Evolutionary conservation across 2,329 filamentous ascomycete species (phyloP), one percentile per base, ranked within the genome.

Genomic region (Dactylellina sp.): DNA sequence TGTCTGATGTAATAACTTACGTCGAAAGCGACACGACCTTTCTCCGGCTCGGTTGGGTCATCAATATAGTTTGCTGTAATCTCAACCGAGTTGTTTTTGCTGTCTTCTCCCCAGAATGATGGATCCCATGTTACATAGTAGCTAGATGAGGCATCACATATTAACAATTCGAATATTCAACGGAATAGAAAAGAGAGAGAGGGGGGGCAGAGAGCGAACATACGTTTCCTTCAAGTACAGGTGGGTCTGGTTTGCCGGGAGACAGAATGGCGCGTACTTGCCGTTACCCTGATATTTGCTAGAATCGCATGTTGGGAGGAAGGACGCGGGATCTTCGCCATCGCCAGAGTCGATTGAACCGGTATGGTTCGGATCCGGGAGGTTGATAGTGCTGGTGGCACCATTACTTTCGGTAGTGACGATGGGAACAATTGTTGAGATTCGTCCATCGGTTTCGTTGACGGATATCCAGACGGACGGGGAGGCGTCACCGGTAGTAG

Each of bases 71-170:
- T 66, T 9, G 70, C 70, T 6, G 49, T 37, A 16, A 74, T 74
- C 20, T 74, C 55, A 40, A 74, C 42, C 18, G 55, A 56, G 32
- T 74, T 74, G 25, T 74, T 74, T n/a, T 40, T 39, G 7, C 42
- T 60, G 28, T 62, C 56, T 11, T 66, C 61, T n/a, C 61, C 70
- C 70, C 70, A 74, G 25, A 50, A 74, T 32, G 63, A 60, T 32
- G 70, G 70, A 62, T 74, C 56, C 70, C 70, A 74, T 24, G 70
- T 74, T 14, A 74, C 55, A 57, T 74, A 74, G 57, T 74, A 74
- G 4, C 70, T 74, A 28, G 12, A 63, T 37, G 20, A 25, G 12
- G 18, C 7, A 44, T 12, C 14, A 24, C 9, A 42, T 37, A 24
- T 39, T 44, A 57, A 24, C 24, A 47, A 22, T 47, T 32, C 5